Percentiles rank a stretch among this genome's conserved stretches.
Evolutionary conservation across 2,329 filamentous ascomycete genomes (phyloP).

Genomic region (Aspergillus sp.): DNA sequence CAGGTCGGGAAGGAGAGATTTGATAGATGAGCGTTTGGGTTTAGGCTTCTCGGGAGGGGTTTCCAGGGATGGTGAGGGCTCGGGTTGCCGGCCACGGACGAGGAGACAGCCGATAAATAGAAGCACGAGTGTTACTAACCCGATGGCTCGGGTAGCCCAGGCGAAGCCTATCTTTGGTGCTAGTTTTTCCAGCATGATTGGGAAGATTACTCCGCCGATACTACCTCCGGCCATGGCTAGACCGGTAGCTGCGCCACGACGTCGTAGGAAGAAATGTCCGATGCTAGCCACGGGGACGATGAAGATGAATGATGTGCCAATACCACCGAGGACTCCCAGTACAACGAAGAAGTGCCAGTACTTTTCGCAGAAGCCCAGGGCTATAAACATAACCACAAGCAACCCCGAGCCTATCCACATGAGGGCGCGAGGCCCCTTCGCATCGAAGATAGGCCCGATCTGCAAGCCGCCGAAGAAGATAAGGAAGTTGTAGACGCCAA

Average conservation of each 20-base stretch:
- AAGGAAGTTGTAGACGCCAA: slow-evolving; percentile 22
- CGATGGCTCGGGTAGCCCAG: slow-evolving; percentile 33
- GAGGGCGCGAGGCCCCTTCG: slow-evolving; percentile 17
- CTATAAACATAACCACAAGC: slow-evolving; percentile 6
- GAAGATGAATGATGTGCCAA: slow-evolving; percentile 32
- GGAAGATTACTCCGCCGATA: slow-evolving; percentile 28
- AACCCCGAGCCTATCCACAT: slow-evolving; percentile 15
- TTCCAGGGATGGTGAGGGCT: background rate
- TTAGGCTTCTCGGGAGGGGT: slow-evolving; percentile 3
- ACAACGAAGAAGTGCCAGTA: slow-evolving; percentile 41
- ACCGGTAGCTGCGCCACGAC: slow-evolving; percentile 27
- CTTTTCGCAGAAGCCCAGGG: slow-evolving; percentile 10
- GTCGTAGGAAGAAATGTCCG: slow-evolving; percentile 27
- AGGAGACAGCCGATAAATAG: slow-evolving; percentile 15
- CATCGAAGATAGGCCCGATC: slow-evolving; percentile 27
- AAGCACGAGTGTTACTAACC: slow-evolving; percentile 27
- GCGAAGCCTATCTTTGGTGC: slow-evolving; percentile 24
- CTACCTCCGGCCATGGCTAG: slow-evolving; percentile 27
- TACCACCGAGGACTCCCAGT: slow-evolving; percentile 33
- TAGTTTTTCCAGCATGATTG: slow-evolving; percentile 22
- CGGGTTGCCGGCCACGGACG: background rate
- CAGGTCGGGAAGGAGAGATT: slow-evolving; percentile 11
- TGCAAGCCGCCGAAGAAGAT: slow-evolving; percentile 21
- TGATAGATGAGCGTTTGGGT: background rate
- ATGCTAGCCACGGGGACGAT: slow-evolving; percentile 21